Percentiles rank a stretch among this genome's conserved stretches.
Conservation (phyloP, 164 flowering plant species). For the Nymphaea colorata region DNA sequence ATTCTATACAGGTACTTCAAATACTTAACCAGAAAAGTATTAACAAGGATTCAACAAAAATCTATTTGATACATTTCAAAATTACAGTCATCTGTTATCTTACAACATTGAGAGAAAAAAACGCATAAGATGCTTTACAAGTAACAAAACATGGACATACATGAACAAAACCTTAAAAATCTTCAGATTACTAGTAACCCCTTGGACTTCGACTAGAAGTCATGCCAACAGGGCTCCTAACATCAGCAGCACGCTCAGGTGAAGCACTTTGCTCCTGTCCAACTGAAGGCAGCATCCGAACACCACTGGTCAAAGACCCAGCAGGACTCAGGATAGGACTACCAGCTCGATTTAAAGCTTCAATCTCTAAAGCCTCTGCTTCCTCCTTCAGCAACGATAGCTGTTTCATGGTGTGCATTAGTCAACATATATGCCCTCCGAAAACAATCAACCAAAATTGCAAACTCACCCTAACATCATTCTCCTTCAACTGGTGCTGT, state of each 20-base stretch:
- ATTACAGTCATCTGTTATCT: too few species aligned
- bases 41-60: too few species aligned
- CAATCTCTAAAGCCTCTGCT: constrained; percentile 59
- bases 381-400: constrained; percentile 57
- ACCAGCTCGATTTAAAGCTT: constrained; percentile 24
- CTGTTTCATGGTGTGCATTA: constrained; percentile 22
- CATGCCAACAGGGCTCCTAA: constrained; percentile 24
- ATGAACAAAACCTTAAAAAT: neutral
- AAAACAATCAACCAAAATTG: neutral
- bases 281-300: constrained; percentile 31
- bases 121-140: too few species aligned
- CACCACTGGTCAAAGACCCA: constrained; percentile 23
- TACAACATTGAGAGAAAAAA: too few species aligned
- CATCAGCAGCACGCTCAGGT: constrained; percentile 12
- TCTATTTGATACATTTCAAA: too few species aligned
- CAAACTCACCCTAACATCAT: constrained; percentile 65
- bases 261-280: constrained; percentile 33
- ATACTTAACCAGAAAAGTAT: too few species aligned
- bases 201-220: constrained; percentile 39
- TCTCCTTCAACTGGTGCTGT: constrained; percentile 68
- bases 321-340: constrained; percentile 42
- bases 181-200: constrained; percentile 13
- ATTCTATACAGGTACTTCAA: too few species aligned
- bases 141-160: neutral
- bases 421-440: neutral